phyloP scores from a whole-genome alignment of 225 moss, liverwort and hornwort genomes.

The Thuidium tamariscinum region DNA sequence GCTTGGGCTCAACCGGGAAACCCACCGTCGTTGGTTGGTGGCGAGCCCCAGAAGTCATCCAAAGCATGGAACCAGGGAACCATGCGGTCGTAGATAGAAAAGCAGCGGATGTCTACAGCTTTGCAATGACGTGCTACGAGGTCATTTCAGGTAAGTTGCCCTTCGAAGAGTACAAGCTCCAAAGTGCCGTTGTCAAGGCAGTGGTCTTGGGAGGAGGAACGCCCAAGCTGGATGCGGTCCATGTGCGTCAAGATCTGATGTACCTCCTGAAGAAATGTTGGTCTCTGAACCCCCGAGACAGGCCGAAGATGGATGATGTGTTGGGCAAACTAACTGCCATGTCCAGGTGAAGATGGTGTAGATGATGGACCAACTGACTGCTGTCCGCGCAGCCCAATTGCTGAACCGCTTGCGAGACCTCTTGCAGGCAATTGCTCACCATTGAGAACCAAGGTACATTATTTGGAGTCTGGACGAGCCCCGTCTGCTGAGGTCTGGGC shows the following conservation, averaged over 20 bases:
- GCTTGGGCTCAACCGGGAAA: not conserved
- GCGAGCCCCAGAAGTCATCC: slow-evolving; percentile 21
- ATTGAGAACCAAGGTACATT: not conserved
- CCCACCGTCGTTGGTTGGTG: not conserved
- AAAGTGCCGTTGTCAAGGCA: not conserved
- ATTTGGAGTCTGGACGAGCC: not conserved
- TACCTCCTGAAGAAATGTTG: not conserved
- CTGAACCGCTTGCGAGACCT: not conserved
- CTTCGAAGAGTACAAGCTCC: not conserved
- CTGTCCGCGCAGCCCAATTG: not conserved
- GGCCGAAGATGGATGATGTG: not conserved
- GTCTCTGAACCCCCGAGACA: not conserved
- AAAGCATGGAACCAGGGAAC: not conserved
- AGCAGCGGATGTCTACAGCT: slow-evolving; percentile 32
- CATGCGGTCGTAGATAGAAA: not conserved
- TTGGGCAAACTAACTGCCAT: not conserved
- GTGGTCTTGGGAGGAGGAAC: not conserved
- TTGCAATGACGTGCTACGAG: slow-evolving; percentile 21
- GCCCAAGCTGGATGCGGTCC: not conserved
- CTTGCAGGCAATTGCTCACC: not conserved
- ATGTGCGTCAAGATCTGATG: not conserved
- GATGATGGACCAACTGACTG: not conserved
- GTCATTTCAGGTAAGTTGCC: slow-evolving; percentile 10
- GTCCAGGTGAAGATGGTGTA: not conserved
- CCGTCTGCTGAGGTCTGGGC: not conserved